A percentile compares a stretch with the other conserved stretches of the same genome.
phyloP scores from a whole-genome alignment of 176 grass and related monocot genomes.

The Typha latifolia region DNA sequence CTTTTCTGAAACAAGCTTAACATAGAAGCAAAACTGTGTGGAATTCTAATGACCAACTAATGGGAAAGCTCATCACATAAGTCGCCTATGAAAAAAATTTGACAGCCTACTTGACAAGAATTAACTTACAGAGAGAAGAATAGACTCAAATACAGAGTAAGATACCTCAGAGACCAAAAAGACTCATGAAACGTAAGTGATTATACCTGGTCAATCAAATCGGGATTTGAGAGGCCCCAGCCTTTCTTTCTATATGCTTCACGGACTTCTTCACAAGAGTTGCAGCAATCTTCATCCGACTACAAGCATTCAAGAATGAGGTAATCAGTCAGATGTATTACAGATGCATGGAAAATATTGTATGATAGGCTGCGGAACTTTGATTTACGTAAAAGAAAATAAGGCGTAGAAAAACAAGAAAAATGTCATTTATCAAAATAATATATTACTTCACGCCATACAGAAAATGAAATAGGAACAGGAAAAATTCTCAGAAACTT shows the following conservation, averaged over 20 bases:
- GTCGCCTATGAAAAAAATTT: neutral
- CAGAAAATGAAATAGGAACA: too few species aligned
- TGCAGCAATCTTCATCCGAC: slow-evolving; percentile 86
- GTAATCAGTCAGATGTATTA: too few species aligned
- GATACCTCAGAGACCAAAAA: neutral
- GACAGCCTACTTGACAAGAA: too few species aligned
- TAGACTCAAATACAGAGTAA: neutral
- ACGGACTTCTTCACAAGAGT: slow-evolving; percentile 89
- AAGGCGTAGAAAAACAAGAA: too few species aligned
- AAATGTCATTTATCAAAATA: too few species aligned
- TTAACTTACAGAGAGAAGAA: slow-evolving; percentile 12
- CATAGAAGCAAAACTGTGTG: neutral
- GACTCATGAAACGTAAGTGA: neutral
- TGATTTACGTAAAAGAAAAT: too few species aligned
- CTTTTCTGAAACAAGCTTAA: neutral
- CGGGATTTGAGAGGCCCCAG: slow-evolving; percentile 85
- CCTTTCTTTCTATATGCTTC: slow-evolving; percentile 96
- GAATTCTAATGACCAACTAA: slow-evolving; percentile 4
- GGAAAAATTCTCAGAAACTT: too few species aligned
- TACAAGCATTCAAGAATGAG: slow-evolving; percentile 17
- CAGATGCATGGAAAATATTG: too few species aligned
- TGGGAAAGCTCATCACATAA: neutral
- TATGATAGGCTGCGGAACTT: too few species aligned
- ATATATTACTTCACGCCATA: too few species aligned
- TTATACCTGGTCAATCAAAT: slow-evolving; percentile 77